These are phyloP conservation scores for Clarireedia hainanense DNA, from an alignment of 2,329 filamentous ascomycete genomes.

Conservation along the genomic window DNA sequence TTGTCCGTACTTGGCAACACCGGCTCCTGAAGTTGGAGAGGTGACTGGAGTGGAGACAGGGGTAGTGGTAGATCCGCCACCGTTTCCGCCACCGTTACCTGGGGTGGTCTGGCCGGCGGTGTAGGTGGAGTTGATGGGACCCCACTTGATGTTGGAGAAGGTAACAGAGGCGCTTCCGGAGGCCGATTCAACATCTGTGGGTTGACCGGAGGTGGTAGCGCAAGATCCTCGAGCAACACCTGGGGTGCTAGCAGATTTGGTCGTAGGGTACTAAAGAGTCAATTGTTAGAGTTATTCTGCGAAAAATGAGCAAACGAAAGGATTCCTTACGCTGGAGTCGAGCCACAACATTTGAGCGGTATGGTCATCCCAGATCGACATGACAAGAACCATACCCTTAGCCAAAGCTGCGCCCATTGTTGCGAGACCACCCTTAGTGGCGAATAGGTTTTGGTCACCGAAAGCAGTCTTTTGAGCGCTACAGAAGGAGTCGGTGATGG, in stretches of 20 bases:
- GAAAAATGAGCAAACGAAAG: too few relatives aligned
- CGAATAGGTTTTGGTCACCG: slow-evolving; percentile 46
- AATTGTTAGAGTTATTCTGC: not conserved
- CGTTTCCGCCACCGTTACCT: not conserved
- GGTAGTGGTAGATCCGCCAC: not conserved
- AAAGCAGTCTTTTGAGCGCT: slow-evolving; percentile 47
- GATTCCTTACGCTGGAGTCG: slow-evolving; percentile 38
- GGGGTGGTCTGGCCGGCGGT: slow-evolving; percentile 4
- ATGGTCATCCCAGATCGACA: slow-evolving; percentile 52
- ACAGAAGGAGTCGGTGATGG: slow-evolving; percentile 52
- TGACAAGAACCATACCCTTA: slow-evolving; percentile 54
- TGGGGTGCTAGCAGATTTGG: slow-evolving; percentile 33
- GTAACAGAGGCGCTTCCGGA: slow-evolving; percentile 39
- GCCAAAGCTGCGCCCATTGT: slow-evolving; percentile 47
- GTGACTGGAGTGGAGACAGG: not conserved
- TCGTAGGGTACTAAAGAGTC: slow-evolving; percentile 45
- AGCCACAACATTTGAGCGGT: slow-evolving; percentile 67
- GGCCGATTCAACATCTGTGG: slow-evolving; percentile 40
- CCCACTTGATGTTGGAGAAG: slow-evolving; percentile 31
- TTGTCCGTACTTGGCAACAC: slow-evolving; percentile 14
- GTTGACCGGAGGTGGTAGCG: slow-evolving; percentile 42
- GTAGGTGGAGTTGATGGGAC: slow-evolving; percentile 28
- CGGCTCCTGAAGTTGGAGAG: not conserved
- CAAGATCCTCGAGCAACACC: slow-evolving; percentile 50
- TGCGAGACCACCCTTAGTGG: slow-evolving; percentile 45